Evolutionary conservation across 371 early-diverging fungal species (phyloP).

Genomic region (Umbelopsis sp.): DNA sequence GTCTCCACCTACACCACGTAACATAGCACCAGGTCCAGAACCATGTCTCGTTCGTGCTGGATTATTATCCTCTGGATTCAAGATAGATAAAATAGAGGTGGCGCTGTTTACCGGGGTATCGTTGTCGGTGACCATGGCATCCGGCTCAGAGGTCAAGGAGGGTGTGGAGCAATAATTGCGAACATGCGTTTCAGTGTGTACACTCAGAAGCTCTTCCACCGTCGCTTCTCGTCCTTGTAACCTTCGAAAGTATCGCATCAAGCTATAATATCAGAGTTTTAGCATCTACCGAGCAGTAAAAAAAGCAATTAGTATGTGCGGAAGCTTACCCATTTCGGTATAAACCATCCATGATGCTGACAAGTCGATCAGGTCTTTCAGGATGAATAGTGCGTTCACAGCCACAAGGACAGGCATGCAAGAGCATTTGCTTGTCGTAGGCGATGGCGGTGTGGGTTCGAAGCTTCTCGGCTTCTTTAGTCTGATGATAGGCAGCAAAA

Average conservation of each 20-base stretch:
- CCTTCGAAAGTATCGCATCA: slow-evolving; percentile 55
- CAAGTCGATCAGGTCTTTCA: slow-evolving; percentile 65
- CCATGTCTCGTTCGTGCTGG: slow-evolving; percentile 19
- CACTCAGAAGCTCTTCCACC: slow-evolving; percentile 51
- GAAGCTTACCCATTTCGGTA: slow-evolving; percentile 42
- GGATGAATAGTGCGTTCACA: slow-evolving; percentile 63
- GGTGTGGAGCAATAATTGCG: slow-evolving; percentile 52
- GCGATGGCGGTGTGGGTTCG: slow-evolving; percentile 63
- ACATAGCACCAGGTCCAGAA: slow-evolving; percentile 22
- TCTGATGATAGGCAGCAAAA: slow-evolving; percentile 59
- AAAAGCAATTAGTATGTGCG: not conserved
- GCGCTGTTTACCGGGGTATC: slow-evolving; percentile 13
- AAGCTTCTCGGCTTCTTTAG: slow-evolving; percentile 45
- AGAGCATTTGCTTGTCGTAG: slow-evolving; percentile 59
- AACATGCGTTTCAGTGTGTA: slow-evolving; percentile 58
- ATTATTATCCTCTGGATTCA: slow-evolving; percentile 29
- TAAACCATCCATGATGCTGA: slow-evolving; percentile 39
- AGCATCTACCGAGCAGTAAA: too few species aligned
- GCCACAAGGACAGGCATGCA: slow-evolving; percentile 64
- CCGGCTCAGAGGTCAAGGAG: not conserved
- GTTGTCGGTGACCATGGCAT: slow-evolving; percentile 1
- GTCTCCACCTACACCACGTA: slow-evolving; percentile 45
- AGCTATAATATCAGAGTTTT: slow-evolving; percentile 24
- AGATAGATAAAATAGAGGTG: slow-evolving; percentile 44
- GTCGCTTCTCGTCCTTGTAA: slow-evolving; percentile 59